Conservation (phyloP, 176 grass and related monocot genomes). For the Juncus inflexus region DNA sequence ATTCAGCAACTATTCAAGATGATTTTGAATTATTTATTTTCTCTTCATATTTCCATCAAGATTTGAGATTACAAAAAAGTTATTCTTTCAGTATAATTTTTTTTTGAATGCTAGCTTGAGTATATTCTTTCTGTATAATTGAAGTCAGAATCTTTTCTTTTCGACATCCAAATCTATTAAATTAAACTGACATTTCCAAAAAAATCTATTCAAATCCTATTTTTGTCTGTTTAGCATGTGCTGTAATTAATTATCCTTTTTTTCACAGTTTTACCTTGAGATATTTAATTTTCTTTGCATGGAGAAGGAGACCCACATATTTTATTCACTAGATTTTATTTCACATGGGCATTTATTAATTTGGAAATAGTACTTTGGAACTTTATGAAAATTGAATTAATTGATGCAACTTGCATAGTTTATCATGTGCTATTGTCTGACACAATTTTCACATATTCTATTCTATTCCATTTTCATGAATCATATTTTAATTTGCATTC, state of each 20-base stretch:
- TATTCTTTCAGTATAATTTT: no score
- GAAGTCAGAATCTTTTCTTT: no score
- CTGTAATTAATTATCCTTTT: slow-evolving; percentile 1
- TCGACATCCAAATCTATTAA: no score
- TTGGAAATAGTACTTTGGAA: slow-evolving; percentile 11
- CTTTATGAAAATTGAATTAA: slow-evolving; percentile 18
- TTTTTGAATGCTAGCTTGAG: no score
- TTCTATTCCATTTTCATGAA: slow-evolving; percentile 17
- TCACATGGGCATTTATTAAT: slow-evolving; percentile 22
- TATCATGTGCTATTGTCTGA: slow-evolving; percentile 31
- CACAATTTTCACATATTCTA: neutral
- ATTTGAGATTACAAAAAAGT: no score
- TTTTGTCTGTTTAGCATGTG: slow-evolving; percentile 16
- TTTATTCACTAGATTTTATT: slow-evolving; percentile 15
- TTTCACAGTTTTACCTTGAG: slow-evolving; percentile 24
- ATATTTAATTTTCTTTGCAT: slow-evolving; percentile 5
- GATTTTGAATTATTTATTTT: no score
- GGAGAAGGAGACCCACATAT: slow-evolving; percentile 14
- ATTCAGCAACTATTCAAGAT: no score
- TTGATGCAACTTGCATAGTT: slow-evolving; percentile 20
- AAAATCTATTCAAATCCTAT: neutral
- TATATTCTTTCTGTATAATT: no score
- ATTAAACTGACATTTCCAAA: neutral
- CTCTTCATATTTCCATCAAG: no score
- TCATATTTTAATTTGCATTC: slow-evolving; percentile 8